phyloP scores from a whole-genome alignment of 2,329 filamentous ascomycete genomes.

The Clathrospora elynae region DNA sequence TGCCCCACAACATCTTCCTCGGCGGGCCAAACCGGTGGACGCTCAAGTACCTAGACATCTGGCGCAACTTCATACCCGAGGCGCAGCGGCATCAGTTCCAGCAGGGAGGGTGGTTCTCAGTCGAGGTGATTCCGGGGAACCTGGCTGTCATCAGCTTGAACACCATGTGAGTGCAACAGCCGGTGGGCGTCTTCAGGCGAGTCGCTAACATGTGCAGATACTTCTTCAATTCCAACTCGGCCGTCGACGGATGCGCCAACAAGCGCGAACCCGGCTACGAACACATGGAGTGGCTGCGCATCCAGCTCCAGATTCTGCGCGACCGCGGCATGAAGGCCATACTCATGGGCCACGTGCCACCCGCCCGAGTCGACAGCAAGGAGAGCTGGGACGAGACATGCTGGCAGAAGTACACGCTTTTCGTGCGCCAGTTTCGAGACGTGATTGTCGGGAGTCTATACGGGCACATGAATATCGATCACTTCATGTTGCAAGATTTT shows the following conservation, averaged over 20 bases:
- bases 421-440: conserved; percentile 88
- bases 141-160: conserved; percentile 93
- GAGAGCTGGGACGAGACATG: conserved; percentile 93
- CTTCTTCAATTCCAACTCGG: conserved; percentile 91
- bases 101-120: conserved; percentile 91
- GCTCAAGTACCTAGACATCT: conserved; percentile 74
- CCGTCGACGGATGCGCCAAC: conserved; percentile 84
- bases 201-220: conserved; percentile 56
- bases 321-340: conserved; percentile 91
- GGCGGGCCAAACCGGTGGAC: conserved; percentile 89
- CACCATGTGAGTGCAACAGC: conserved; percentile 63
- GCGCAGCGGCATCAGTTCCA: conserved; percentile 89
- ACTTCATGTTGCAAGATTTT: conserved; percentile 91
- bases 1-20: conserved; percentile 92
- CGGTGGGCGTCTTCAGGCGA: neutral
- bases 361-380: conserved; percentile 83
- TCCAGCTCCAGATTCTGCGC: conserved; percentile 84
- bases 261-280: conserved; percentile 86
- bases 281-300: conserved; percentile 93
- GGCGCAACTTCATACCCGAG: conserved; percentile 87
- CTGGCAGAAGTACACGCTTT: conserved; percentile 96
- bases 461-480: conserved; percentile 98
- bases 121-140: conserved; percentile 84
- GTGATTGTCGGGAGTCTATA: conserved; percentile 79
- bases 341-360: conserved; percentile 90